Percentiles rank a stretch among this genome's conserved stretches.
phyloP scores from a whole-genome alignment of 441 rosid species.

The Breynia disticha region DNA sequence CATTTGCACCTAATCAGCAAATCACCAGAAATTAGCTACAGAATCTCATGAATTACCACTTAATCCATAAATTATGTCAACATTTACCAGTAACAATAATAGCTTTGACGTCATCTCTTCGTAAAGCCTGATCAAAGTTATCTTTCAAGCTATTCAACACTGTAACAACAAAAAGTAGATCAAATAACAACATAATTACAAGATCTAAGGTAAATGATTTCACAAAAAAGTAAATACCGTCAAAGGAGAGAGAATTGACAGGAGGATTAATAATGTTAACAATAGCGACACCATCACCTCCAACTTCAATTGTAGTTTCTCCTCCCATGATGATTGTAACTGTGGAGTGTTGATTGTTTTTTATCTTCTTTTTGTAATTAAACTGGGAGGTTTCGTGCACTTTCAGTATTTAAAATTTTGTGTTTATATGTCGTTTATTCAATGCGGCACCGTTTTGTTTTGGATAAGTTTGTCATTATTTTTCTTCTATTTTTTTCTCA shows the following conservation, averaged over 20 bases:
- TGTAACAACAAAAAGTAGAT: conserved; percentile 15
- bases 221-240: conserved; percentile 32
- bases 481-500: too few relatives aligned
- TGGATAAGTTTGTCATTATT: too few relatives aligned
- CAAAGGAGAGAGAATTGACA: conserved; percentile 81
- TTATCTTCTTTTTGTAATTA: too few relatives aligned
- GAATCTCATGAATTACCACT: not conserved
- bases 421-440: too few relatives aligned
- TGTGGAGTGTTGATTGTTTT: too few relatives aligned
- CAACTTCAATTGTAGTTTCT: conserved; percentile 65
- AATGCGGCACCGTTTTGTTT: not conserved
- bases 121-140: conserved; percentile 62
- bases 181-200: not conserved
- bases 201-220: not conserved
- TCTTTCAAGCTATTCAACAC: conserved; percentile 71
- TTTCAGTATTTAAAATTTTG: not conserved
- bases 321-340: conserved; percentile 32
- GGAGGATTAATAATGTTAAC: conserved; percentile 87
- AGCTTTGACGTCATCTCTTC: conserved; percentile 86
- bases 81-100: conserved; percentile 69
- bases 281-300: conserved; percentile 81
- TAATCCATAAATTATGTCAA: not conserved
- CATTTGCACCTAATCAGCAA: conserved; percentile 57
- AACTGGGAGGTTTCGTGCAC: not conserved
- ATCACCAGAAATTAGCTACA: conserved; percentile 11